Evolutionary conservation across 2,329 filamentous ascomycete genomes (phyloP).

Genomic region (Phialophora expanda): DNA sequence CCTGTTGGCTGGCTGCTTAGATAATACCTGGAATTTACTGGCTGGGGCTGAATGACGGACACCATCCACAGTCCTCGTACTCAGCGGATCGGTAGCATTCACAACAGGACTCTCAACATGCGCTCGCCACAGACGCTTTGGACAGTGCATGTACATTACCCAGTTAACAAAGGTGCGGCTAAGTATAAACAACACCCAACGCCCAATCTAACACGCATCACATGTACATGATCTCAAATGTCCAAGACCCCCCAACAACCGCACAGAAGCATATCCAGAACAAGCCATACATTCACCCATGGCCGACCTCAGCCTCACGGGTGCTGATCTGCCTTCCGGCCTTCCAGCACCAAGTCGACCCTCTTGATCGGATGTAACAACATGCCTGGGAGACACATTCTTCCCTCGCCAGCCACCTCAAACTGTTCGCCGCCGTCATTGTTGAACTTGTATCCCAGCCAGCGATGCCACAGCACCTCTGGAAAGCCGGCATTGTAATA

Average conservation of each 20-base stretch:
- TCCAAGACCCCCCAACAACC: not conserved
- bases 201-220: not conserved
- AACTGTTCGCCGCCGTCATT: slow-evolving; percentile 79
- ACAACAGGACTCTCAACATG: not conserved
- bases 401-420: slow-evolving; percentile 74
- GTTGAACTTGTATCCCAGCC: slow-evolving; percentile 81
- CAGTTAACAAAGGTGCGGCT: not conserved
- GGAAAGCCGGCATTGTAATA: slow-evolving; percentile 88
- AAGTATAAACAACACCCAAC: not conserved
- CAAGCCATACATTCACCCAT: not conserved
- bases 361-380: slow-evolving; percentile 86
- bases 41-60: not conserved
- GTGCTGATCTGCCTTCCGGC: slow-evolving; percentile 33
- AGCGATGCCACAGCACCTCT: slow-evolving; percentile 79
- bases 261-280: slow-evolving; percentile 2
- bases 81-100: not conserved
- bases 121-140: not conserved
- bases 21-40: not conserved
- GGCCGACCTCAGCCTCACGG: not conserved
- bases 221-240: not conserved
- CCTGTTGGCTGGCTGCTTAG: not conserved
- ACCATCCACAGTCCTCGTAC: not conserved
- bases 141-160: not conserved
- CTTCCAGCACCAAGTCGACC: slow-evolving; percentile 59
- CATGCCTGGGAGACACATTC: slow-evolving; percentile 92